A percentile compares a stretch with the other conserved stretches of the same genome.
These are phyloP conservation scores for Aspergillus versicolor DNA, from an alignment of 2,329 filamentous ascomycete genomes.

Conservation along the genomic window DNA sequence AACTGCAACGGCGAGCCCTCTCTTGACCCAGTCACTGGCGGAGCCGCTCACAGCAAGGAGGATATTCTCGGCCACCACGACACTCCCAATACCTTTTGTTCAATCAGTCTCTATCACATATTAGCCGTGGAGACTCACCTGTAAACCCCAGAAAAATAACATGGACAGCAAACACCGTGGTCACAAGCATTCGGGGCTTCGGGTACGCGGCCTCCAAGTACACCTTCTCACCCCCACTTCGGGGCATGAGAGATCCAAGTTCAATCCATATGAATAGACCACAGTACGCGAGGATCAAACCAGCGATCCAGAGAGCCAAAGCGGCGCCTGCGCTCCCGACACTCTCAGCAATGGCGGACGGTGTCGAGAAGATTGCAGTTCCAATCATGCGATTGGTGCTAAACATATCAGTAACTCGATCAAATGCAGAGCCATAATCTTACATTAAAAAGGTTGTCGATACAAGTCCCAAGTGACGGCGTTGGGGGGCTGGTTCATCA, in stretches of 20 bases:
- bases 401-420: background rate
- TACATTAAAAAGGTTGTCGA: constrained; percentile 12
- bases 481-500: background rate
- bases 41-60: constrained; percentile 64
- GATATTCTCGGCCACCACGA: constrained; percentile 71
- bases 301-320: constrained; percentile 61
- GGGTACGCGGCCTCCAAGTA: constrained; percentile 68
- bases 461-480: constrained; percentile 7
- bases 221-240: constrained; percentile 66
- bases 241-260: constrained; percentile 66
- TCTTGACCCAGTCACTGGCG: constrained; percentile 65
- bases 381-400: constrained; percentile 15
- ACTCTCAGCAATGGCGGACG: constrained; percentile 61
- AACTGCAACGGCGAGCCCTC: constrained; percentile 65
- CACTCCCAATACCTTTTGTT: constrained; percentile 56
- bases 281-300: constrained; percentile 59
- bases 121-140: constrained; percentile 5
- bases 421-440: background rate
- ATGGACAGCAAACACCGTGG: constrained; percentile 62
- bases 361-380: constrained; percentile 54
- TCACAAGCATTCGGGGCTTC: constrained; percentile 60
- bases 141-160: constrained; percentile 62
- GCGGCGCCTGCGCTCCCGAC: constrained; percentile 65
- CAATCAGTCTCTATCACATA: background rate
- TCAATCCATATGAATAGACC: constrained; percentile 63